Evolutionary conservation across 192 early-diverging fungal species (phyloP), one percentile per base, ranked within the genome.

Genomic region (Podila clonocystis): DNA sequence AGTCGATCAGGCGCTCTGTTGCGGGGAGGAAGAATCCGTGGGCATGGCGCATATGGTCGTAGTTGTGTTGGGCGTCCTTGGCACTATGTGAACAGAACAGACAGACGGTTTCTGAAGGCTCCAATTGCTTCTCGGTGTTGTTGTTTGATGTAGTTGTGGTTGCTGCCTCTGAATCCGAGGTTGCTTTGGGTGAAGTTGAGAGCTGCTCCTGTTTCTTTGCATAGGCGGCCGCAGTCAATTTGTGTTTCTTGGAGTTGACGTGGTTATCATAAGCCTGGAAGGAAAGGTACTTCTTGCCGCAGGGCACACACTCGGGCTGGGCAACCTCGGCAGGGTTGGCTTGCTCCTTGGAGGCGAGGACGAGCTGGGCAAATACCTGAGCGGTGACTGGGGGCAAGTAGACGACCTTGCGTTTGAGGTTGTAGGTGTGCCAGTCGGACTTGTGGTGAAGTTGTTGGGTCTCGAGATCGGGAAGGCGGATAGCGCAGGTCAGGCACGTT

Each of bases 361-460:
- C 83, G 19, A 95, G 89, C 72, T 91, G 87, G 3, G 88, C 87
- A 91, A 98, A 99, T 62, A 89, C 89, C 59, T 97, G 96, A 15
- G 87, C 85, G 0, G 91, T 80, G 24, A 99, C 92, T 20, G 96
- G 93, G 0, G 94, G 95, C 13, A 99, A 85, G n/a, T 91, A 91
- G 20, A 94, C 97, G 28, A 99, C 95, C 78, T 98, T 97, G 74
- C 97, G 92, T 86, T 99, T 99, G n/a, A 99, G 86, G 84, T 99
- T 99, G 88, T 99, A 99, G n/a, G 97, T 88, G 75, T 99, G 98
- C 97, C 98, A 99, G 87, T 99, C 97, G 38, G 94, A 92, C 38
- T 92, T 89, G 85, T 97, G 97, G 85, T 99, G 98, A 17, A 89
- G 87, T 31, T 97, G 87, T 86, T 99, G 98, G 72, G 89, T 84